These are phyloP conservation scores for Lycium ferocissimum DNA, from an alignment of 257 asterid species.

Conservation along the genomic window DNA sequence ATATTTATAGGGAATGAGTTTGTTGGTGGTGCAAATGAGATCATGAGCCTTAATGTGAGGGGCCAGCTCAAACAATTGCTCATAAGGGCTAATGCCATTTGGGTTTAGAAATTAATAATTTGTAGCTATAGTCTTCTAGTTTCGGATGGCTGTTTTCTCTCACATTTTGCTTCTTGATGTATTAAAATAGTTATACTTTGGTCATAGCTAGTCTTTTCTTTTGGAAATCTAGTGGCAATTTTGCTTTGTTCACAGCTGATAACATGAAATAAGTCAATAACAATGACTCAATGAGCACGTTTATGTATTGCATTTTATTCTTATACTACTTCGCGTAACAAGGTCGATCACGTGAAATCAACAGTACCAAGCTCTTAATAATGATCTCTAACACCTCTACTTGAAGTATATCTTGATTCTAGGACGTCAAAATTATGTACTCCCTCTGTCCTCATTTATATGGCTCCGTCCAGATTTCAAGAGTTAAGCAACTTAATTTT, in stretches of 20 bases:
- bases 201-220: background rate
- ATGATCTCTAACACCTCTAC: background rate
- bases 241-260: background rate
- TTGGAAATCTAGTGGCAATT: background rate
- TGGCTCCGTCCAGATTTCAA: no score
- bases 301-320: background rate
- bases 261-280: background rate
- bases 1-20: constrained; percentile 1
- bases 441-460: no score
- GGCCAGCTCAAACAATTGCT: background rate
- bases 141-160: background rate
- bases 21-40: constrained; percentile 21
- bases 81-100: background rate
- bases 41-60: constrained; percentile 23
- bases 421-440: background rate
- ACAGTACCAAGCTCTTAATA: background rate
- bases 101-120: background rate
- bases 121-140: background rate
- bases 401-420: background rate
- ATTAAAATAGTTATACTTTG: background rate
- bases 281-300: background rate
- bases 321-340: background rate
- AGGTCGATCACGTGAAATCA: background rate
- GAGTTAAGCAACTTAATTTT: no score
- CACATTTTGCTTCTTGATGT: background rate